Percentiles rank a stretch among this genome's conserved stretches.
phyloP scores from a whole-genome alignment of 208 protist species.

The Histomonas meleagridis region DNA sequence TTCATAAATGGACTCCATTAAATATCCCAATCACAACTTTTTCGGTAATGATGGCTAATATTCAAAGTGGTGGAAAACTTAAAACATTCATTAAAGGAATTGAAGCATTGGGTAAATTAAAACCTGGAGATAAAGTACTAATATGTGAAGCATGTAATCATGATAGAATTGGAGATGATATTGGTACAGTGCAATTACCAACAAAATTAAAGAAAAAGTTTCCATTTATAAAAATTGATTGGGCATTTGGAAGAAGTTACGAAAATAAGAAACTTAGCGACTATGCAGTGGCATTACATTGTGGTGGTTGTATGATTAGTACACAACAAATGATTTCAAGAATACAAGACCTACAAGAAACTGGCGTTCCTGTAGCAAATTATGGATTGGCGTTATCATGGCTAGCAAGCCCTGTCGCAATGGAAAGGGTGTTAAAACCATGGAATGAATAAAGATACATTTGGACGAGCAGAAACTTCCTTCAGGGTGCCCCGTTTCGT shows the following conservation, averaged over 20 bases:
- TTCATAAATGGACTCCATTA: conserved; percentile 50
- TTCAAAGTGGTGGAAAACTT: conserved; percentile 48
- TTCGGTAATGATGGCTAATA: conserved; percentile 53
- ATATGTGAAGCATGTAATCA: conserved; percentile 56
- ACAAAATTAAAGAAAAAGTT: conserved; percentile 40
- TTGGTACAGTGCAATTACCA: conserved; percentile 53
- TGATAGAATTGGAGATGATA: conserved; percentile 52
- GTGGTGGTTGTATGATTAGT: conserved; percentile 55
- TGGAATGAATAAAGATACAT: conserved; percentile 31
- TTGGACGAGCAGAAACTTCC: too few species aligned
- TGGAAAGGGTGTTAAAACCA: conserved; percentile 46
- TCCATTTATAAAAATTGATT: conserved; percentile 47
- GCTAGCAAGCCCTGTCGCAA: conserved; percentile 41
- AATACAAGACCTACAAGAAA: conserved; percentile 44
- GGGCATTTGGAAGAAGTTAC: conserved; percentile 52
- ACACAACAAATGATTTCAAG: conserved; percentile 51
- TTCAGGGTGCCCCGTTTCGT: too few species aligned
- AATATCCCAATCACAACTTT: conserved; percentile 51
- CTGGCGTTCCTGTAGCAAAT: conserved; percentile 53
- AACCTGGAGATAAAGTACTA: conserved; percentile 49
- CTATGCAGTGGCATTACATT: conserved; percentile 50
- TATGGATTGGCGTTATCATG: conserved; percentile 52
- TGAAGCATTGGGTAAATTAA: conserved; percentile 42
- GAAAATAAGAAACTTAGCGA: conserved; percentile 39
- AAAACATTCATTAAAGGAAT: conserved; percentile 49